These are phyloP conservation scores for Cryptosporidium ryanae DNA, from an alignment of 169 alveolate species.

Conservation along the genomic window DNA sequence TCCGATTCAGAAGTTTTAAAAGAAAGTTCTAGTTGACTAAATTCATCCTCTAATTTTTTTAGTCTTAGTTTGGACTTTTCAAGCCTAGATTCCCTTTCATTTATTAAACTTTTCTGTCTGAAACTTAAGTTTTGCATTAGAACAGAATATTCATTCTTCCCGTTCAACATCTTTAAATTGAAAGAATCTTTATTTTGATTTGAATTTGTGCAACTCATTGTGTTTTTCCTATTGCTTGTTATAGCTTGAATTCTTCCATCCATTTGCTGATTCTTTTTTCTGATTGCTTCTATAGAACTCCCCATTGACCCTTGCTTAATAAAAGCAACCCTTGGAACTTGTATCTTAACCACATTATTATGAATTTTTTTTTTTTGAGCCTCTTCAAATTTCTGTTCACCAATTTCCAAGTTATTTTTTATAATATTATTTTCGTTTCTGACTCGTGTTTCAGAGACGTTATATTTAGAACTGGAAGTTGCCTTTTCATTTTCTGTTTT, in stretches of 20 bases:
- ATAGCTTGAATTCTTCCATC: neutral
- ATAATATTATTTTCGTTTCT: no score
- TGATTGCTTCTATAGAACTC: neutral
- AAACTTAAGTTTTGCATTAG: constrained; percentile 2
- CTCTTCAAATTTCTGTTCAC: no score
- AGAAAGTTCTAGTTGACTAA: neutral
- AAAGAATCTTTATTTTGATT: neutral
- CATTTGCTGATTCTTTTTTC: neutral
- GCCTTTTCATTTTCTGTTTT: neutral
- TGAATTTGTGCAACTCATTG: neutral
- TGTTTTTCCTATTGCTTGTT: neutral
- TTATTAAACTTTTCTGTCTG: constrained; percentile 47
- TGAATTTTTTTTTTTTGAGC: neutral
- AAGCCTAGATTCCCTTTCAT: constrained; percentile 42
- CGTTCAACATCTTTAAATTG: no score
- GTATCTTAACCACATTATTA: neutral
- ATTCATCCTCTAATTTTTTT: neutral
- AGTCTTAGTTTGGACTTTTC: constrained; percentile 16
- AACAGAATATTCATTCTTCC: neutral
- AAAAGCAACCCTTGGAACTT: constrained; percentile 58
- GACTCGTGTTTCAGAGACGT: no score
- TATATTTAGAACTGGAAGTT: no score
- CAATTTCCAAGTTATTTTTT: no score
- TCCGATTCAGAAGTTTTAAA: constrained; percentile 18
- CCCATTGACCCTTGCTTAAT: neutral